A percentile compares a stretch with the other conserved stretches of the same genome.
Conservation (phyloP, 2,329 filamentous ascomycete species). For the Didymosphaeria variabile region DNA sequence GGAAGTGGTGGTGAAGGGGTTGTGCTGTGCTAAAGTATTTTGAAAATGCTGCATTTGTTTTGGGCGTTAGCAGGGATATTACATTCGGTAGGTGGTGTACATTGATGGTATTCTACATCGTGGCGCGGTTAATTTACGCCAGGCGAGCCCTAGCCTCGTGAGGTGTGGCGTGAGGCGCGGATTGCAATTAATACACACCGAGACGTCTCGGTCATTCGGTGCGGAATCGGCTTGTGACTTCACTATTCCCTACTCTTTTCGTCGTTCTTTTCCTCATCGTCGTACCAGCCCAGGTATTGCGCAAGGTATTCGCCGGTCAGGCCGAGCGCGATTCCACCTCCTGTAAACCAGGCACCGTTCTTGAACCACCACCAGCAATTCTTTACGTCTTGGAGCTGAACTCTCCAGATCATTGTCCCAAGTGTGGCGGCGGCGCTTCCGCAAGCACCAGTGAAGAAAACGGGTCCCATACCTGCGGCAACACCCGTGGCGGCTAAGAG, state of each 20-base stretch:
- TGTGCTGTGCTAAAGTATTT: neutral
- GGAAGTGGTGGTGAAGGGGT: neutral
- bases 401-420: constrained; percentile 67
- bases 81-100: constrained; percentile 18
- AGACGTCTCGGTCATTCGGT: constrained; percentile 10
- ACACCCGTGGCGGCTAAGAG: constrained; percentile 75
- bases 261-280: constrained; percentile 22
- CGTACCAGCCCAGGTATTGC: constrained; percentile 37
- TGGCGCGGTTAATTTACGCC: constrained; percentile 3
- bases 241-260: constrained; percentile 18
- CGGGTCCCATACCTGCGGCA: constrained; percentile 66
- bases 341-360: constrained; percentile 69
- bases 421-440: constrained; percentile 65
- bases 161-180: constrained; percentile 4
- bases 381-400: constrained; percentile 64
- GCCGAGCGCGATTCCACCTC: constrained; percentile 66
- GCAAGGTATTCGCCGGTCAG: constrained; percentile 63
- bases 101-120: constrained; percentile 17
- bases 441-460: constrained; percentile 67
- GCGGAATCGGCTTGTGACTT: neutral
- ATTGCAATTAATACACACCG: constrained; percentile 4
- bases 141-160: constrained; percentile 9
- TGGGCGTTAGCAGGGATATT: constrained; percentile 9
- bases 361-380: constrained; percentile 73
- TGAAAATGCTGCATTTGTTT: constrained; percentile 1